These are phyloP conservation scores for Cantharellus cinnabarinus DNA, from an alignment of 768 basidiomycete genomes.

Conservation along the genomic window DNA sequence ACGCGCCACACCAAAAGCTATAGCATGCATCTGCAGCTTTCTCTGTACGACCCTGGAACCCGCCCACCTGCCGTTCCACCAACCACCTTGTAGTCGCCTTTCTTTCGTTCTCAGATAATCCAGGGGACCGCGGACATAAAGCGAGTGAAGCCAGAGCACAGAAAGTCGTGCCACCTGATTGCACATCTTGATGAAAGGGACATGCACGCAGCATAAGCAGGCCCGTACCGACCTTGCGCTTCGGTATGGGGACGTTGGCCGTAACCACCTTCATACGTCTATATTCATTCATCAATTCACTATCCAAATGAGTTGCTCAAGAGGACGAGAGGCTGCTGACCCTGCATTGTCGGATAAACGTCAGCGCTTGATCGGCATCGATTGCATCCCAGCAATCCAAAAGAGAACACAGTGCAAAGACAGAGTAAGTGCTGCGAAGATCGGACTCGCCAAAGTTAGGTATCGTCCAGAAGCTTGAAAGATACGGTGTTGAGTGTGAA, in stretches of 20 bases:
- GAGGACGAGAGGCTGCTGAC: constrained; percentile 22
- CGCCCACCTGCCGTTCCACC: constrained; percentile 56
- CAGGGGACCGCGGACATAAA: constrained; percentile 8
- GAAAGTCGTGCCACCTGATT: constrained; percentile 78
- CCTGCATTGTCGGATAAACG: constrained; percentile 50
- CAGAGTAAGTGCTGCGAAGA: constrained; percentile 68
- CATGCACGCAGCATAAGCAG: not conserved
- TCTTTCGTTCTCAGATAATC: constrained; percentile 22
- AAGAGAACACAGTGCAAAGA: constrained; percentile 64
- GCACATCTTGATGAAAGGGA: not conserved
- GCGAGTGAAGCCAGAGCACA: constrained; percentile 61
- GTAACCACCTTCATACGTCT: constrained; percentile 91
- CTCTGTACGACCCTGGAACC: constrained; percentile 73
- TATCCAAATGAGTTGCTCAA: too few relatives aligned
- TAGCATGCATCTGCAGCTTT: constrained; percentile 89
- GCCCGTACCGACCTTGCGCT: constrained; percentile 41
- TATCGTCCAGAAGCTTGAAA: constrained; percentile 14
- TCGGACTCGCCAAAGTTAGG: constrained; percentile 36
- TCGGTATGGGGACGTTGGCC: constrained; percentile 66
- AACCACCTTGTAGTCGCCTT: constrained; percentile 55
- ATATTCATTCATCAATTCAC: not conserved
- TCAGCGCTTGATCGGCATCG: constrained; percentile 35
- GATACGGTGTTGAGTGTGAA: not conserved
- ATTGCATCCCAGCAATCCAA: constrained; percentile 63
- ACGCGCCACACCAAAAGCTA: constrained; percentile 85